Conservation (phyloP, 768 basidiomycete genomes). For the Austroboletus festivus region DNA sequence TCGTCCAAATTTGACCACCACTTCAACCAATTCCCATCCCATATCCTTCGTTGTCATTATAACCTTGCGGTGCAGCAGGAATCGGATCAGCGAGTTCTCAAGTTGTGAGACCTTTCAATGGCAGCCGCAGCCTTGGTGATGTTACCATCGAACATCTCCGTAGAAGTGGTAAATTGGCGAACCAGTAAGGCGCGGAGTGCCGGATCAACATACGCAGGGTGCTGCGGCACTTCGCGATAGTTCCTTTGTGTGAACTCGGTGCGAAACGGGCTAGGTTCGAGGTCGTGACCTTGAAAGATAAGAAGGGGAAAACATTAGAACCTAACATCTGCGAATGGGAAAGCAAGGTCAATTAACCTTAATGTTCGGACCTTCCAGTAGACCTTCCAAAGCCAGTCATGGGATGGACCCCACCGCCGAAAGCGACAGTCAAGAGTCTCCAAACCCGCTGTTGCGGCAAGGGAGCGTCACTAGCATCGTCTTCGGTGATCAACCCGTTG, state of each 20-base stretch:
- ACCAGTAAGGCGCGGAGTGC: not conserved
- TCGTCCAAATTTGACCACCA: conserved; percentile 15
- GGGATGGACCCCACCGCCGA: not conserved
- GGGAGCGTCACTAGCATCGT: not conserved
- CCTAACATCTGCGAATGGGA: not conserved
- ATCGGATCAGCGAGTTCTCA: conserved; percentile 17
- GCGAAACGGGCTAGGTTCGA: conserved; percentile 17
- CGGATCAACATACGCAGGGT: conserved; percentile 20
- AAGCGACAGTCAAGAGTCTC: not conserved
- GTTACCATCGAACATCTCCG: conserved; percentile 10
- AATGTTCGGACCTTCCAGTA: conserved; percentile 16
- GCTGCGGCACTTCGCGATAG: conserved; percentile 1
- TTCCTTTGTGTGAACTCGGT: conserved; percentile 8
- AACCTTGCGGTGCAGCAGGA: conserved; percentile 10
- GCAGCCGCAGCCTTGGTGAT: conserved; percentile 9
- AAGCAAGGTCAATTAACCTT: conserved; percentile 5
- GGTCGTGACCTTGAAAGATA: conserved; percentile 13
- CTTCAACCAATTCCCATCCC: conserved; percentile 7
- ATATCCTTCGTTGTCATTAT: conserved; percentile 13
- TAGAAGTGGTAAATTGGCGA: not conserved
- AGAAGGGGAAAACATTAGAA: not conserved
- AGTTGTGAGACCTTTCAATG: conserved; percentile 12
- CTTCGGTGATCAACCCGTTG: not conserved
- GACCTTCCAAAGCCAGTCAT: conserved; percentile 15
- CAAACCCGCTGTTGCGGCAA: conserved; percentile 12